Conservation (phyloP, 2,329 filamentous ascomycete species). For the Eutypella sp. region DNA sequence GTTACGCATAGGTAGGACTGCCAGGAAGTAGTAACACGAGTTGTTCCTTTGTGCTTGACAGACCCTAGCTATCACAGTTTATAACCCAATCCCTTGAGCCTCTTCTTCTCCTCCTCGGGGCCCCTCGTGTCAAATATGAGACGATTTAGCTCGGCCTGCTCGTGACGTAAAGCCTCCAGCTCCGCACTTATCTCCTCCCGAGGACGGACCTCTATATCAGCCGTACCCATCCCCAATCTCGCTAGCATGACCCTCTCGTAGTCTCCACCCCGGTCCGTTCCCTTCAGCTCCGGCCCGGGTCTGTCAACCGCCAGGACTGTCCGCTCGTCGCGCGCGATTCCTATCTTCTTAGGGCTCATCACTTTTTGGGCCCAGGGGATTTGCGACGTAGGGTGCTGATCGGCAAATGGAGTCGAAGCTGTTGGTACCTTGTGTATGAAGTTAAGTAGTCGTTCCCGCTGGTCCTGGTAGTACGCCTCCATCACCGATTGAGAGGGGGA, state of each 20-base stretch:
- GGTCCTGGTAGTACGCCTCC: conserved; percentile 40
- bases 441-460: conserved; percentile 47
- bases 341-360: conserved; percentile 51
- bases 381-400: conserved; percentile 34
- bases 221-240: conserved; percentile 42
- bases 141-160: too few species aligned
- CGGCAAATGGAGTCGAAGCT: conserved; percentile 33
- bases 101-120: too few species aligned
- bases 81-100: too few species aligned
- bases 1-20: too few species aligned
- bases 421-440: conserved; percentile 47
- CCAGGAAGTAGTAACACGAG: too few species aligned
- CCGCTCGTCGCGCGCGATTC: conserved; percentile 41
- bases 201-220: conserved; percentile 53
- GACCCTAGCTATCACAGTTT: too few species aligned
- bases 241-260: conserved; percentile 55
- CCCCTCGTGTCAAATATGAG: too few species aligned
- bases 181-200: conserved; percentile 40
- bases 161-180: too few species aligned
- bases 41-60: too few species aligned
- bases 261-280: conserved; percentile 47
- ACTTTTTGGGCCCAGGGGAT: conserved; percentile 57
- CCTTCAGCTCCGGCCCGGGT: conserved; percentile 51
- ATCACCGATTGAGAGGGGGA: conserved; percentile 8
- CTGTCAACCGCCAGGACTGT: conserved; percentile 53